Evolutionary conservation across 2,329 filamentous ascomycete species (phyloP).

Genomic region (Rhynchosporium graminicola): DNA sequence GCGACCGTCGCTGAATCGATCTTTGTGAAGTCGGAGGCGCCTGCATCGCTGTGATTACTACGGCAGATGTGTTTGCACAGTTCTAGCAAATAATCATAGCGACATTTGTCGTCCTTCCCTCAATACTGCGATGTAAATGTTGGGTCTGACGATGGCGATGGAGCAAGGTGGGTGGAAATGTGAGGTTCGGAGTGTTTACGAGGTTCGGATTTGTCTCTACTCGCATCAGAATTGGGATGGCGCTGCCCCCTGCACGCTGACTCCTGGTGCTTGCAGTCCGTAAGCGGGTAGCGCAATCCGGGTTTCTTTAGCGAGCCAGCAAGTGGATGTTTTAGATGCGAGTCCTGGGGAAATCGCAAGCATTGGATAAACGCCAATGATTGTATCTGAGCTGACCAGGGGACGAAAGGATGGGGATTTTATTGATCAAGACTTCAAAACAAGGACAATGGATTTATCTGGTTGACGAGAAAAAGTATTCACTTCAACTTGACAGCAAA

Average conservation of each 20-base stretch:
- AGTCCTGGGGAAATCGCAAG: constrained; percentile 11
- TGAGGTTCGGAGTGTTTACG: constrained; percentile 13
- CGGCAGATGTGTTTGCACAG: neutral
- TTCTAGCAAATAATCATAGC: constrained; percentile 27
- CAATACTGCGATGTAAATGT: neutral
- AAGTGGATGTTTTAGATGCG: constrained; percentile 3
- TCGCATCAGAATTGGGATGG: constrained; percentile 19
- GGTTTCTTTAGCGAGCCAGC: constrained; percentile 3
- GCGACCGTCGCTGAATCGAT: constrained; percentile 61
- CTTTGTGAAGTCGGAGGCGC: constrained; percentile 53
- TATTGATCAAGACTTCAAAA: constrained; percentile 3
- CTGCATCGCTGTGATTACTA: constrained; percentile 48
- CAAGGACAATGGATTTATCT: neutral
- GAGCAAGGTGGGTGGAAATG: constrained; percentile 5
- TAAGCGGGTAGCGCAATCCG: constrained; percentile 3
- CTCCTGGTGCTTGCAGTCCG: constrained; percentile 9
- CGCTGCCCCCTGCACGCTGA: constrained; percentile 1
- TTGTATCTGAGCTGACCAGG: constrained; percentile 6
- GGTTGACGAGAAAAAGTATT: neutral
- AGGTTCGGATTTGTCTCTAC: constrained; percentile 13
- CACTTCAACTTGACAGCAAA: neutral
- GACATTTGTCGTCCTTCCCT: constrained; percentile 8
- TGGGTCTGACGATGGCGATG: constrained; percentile 3
- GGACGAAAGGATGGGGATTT: neutral
- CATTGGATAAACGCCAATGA: constrained; percentile 11